Evolutionary conservation across 441 rosid species (phyloP).

Genomic region (Brassica hybrid): DNA sequence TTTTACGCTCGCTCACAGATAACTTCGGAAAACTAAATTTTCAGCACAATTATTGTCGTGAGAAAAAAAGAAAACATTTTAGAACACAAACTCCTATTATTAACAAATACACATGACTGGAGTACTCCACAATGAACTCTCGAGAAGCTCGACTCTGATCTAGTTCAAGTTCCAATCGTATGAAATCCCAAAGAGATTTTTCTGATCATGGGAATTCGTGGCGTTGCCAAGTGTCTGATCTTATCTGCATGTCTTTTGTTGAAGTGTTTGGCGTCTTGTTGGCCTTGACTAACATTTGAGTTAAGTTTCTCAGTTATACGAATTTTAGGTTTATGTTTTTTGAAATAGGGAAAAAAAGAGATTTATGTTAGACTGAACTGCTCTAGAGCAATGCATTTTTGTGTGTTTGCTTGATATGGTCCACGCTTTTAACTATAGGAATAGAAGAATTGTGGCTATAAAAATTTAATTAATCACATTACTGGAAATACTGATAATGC

Average conservation of each 20-base stretch:
- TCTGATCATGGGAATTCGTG: constrained; percentile 48
- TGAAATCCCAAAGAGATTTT: constrained; percentile 41
- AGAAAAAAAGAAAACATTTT: neutral
- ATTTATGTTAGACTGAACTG: neutral
- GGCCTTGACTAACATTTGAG: constrained; percentile 19
- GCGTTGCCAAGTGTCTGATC: constrained; percentile 41
- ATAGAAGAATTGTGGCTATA: neutral
- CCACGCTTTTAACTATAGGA: neutral
- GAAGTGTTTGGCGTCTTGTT: constrained; percentile 28
- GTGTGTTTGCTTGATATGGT: neutral
- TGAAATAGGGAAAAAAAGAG: neutral
- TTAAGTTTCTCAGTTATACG: neutral
- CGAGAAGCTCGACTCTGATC: constrained; percentile 28
- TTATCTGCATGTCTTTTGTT: constrained; percentile 30
- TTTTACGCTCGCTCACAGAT: neutral
- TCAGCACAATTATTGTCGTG: neutral
- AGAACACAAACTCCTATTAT: neutral
- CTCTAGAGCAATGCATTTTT: neutral
- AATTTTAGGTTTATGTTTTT: constrained; percentile 19
- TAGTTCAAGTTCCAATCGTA: constrained; percentile 65
- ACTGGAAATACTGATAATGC: constrained; percentile 11
- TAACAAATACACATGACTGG: neutral
- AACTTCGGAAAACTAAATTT: neutral
- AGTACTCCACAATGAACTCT: constrained; percentile 2
- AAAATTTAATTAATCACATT: constrained; percentile 36